A percentile compares a stretch with the other conserved stretches of the same genome.
phyloP scores from a whole-genome alignment of 73 alveolate species.

The Blepharisma japonicum region DNA sequence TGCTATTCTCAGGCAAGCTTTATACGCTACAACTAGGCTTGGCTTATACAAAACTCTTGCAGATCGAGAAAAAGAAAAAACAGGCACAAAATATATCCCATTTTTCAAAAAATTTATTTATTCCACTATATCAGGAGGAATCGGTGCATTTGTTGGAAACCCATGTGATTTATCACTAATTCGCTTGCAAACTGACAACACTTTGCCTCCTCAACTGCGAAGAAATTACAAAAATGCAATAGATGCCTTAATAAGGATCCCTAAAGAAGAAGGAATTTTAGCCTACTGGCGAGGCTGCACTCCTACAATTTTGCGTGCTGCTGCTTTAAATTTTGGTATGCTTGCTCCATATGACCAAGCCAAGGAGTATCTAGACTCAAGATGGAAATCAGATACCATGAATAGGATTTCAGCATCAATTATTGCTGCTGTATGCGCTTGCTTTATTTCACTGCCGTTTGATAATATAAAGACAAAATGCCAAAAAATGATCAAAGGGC shows the following conservation, averaged over 20 bases:
- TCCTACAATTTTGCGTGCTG: slow-evolving; percentile 84
- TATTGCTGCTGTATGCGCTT: slow-evolving; percentile 69
- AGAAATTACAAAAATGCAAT: slow-evolving; percentile 72
- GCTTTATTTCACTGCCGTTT: slow-evolving; percentile 65
- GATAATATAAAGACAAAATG: slow-evolving; percentile 76
- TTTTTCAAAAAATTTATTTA: slow-evolving; percentile 51
- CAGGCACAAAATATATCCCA: slow-evolving; percentile 39
- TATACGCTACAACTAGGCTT: slow-evolving; percentile 72
- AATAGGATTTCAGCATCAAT: slow-evolving; percentile 51
- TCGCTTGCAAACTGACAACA: slow-evolving; percentile 72
- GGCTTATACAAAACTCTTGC: slow-evolving; percentile 64
- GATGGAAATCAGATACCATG: slow-evolving; percentile 35
- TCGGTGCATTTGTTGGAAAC: slow-evolving; percentile 78
- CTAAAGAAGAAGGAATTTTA: slow-evolving; percentile 76
- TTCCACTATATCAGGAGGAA: slow-evolving; percentile 71
- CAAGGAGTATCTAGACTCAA: slow-evolving; percentile 53
- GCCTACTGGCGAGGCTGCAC: slow-evolving; percentile 79
- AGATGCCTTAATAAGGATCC: slow-evolving; percentile 72
- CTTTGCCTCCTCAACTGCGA: slow-evolving; percentile 66
- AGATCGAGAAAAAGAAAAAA: slow-evolving; percentile 44
- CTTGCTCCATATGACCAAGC: slow-evolving; percentile 81
- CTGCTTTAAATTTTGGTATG: slow-evolving; percentile 72
- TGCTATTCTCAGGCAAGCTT: slow-evolving; percentile 71
- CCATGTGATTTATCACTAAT: slow-evolving; percentile 81
- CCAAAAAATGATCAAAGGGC: slow-evolving; percentile 54